Evolutionary conservation across 1,284 basidiomycete species (phyloP).

Genomic region (Gymnopus androsaceus): DNA sequence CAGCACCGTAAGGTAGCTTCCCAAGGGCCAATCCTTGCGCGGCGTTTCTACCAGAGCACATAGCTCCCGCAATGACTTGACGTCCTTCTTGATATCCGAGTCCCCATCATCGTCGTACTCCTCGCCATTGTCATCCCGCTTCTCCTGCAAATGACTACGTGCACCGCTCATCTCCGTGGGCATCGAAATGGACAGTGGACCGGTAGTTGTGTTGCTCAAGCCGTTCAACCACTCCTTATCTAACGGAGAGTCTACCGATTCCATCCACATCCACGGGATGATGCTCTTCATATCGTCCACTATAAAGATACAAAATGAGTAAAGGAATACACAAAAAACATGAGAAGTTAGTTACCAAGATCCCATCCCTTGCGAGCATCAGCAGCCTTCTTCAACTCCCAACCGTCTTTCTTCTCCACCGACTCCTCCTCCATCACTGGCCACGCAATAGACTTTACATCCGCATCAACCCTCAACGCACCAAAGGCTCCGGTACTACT

Average conservation of each 20-base stretch:
- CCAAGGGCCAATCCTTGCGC: slow-evolving; percentile 13
- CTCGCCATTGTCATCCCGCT: slow-evolving; percentile 18
- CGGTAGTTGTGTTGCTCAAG: background rate
- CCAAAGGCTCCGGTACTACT: slow-evolving; percentile 91
- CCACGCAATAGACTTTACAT: slow-evolving; percentile 52
- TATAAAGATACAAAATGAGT: too few species aligned
- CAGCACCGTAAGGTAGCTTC: slow-evolving; percentile 54
- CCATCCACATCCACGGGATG: slow-evolving; percentile 16
- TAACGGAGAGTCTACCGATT: slow-evolving; percentile 1
- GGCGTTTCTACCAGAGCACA: slow-evolving; percentile 37
- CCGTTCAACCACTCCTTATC: slow-evolving; percentile 10
- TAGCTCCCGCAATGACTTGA: slow-evolving; percentile 43
- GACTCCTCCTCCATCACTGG: background rate
- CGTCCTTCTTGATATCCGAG: slow-evolving; percentile 48
- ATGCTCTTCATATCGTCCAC: slow-evolving; percentile 12
- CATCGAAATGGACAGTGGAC: background rate
- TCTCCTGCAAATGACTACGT: background rate
- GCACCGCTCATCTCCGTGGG: background rate
- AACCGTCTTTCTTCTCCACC: slow-evolving; percentile 2
- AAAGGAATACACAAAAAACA: too few species aligned
- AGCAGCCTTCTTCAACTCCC: background rate
- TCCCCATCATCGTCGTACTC: slow-evolving; percentile 39
- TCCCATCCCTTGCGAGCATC: slow-evolving; percentile 16
- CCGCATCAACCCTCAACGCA: slow-evolving; percentile 79
- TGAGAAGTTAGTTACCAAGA: too few species aligned